Conservation (phyloP, 2,329 filamentous ascomycete genomes). For the Aspergillus transmontanensis region DNA sequence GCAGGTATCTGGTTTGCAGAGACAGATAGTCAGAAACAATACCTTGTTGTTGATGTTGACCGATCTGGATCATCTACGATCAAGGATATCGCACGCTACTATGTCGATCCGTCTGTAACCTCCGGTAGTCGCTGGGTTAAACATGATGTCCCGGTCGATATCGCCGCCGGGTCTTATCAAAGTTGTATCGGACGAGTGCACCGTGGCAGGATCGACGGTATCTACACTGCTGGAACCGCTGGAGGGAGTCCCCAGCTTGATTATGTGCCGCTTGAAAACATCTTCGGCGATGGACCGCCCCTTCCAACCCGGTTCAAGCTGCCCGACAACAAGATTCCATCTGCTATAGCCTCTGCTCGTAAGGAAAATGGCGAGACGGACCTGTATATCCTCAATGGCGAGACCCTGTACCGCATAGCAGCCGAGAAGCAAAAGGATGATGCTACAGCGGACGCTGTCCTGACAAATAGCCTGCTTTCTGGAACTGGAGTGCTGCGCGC, state of each 20-base stretch:
- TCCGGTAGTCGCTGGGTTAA: slow-evolving; percentile 7
- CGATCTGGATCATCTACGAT: neutral
- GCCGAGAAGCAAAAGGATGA: slow-evolving; percentile 1
- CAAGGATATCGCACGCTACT: slow-evolving; percentile 6
- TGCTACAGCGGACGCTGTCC: neutral
- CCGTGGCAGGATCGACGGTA: neutral
- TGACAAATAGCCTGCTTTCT: neutral
- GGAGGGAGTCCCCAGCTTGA: slow-evolving; percentile 1
- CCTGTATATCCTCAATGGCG: slow-evolving; percentile 3
- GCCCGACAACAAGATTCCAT: slow-evolving; percentile 2
- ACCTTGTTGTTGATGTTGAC: slow-evolving; percentile 10
- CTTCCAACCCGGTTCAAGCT: slow-evolving; percentile 1
- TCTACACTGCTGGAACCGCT: slow-evolving; percentile 5
- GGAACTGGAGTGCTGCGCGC: slow-evolving; percentile 6
- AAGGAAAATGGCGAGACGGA: neutral
- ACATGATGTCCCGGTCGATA: slow-evolving; percentile 11
- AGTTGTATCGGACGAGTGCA: slow-evolving; percentile 7
- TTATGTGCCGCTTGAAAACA: slow-evolving; percentile 9
- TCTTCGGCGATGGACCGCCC: neutral
- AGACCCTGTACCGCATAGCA: slow-evolving; percentile 4
- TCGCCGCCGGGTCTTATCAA: slow-evolving; percentile 5
- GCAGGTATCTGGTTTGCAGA: slow-evolving; percentile 3
- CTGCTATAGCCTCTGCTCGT: slow-evolving; percentile 9
- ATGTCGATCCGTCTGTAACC: neutral
- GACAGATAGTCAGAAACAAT: neutral